Base-by-base conservation (phyloP, 345 rosid genomes). In the Crucihimalaya himalaica region DNA sequence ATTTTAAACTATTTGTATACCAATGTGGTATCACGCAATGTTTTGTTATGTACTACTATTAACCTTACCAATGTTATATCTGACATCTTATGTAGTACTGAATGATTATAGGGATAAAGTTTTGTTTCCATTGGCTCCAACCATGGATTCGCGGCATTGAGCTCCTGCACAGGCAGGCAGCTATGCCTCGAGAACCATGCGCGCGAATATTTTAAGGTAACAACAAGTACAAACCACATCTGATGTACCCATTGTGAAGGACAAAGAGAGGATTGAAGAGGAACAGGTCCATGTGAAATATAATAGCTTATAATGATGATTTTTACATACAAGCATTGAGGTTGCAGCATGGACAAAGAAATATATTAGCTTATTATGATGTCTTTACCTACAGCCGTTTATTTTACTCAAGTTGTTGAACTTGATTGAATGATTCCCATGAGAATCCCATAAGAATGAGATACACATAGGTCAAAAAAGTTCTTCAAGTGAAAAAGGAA, bases 71-170 rank as follows among this genome's bases (percentile, higher is more conserved):
- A 76, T 78, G 85, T 70, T 70, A 57, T 45, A 74, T 57, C 77
- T 71, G 72, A 39, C 76, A 77, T 61, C 21, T 55, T 55, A 53
- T 54, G 69, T 63, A 47, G 69, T 63, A 47, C 74, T 46, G 28
- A 70, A 27, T 78, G 61, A 62, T 81, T 78, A 75, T 73, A 75
- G 70, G 28, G 68, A 78, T 67, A 23, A 52, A 66, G 76, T 80
- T 74, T 63, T 80, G 88, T 79, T 81, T 64, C 80, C 81, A 72
- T 19, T 60, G 78, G 83, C 86, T 84, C 83, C 71, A 77, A 82
- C 87, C 92, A 82, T 59, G 79, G 81, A 83, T 77, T 79, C 68
- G 48, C 80, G 86, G 89, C 70, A 81, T 87, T 73, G 90, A 78
- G 77, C 84, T 82, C 78, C 78, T 66, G 68, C 63, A 77, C 52